phyloP scores from a whole-genome alignment of 106 monocot genomes.

The Dendrobium catenatum region DNA sequence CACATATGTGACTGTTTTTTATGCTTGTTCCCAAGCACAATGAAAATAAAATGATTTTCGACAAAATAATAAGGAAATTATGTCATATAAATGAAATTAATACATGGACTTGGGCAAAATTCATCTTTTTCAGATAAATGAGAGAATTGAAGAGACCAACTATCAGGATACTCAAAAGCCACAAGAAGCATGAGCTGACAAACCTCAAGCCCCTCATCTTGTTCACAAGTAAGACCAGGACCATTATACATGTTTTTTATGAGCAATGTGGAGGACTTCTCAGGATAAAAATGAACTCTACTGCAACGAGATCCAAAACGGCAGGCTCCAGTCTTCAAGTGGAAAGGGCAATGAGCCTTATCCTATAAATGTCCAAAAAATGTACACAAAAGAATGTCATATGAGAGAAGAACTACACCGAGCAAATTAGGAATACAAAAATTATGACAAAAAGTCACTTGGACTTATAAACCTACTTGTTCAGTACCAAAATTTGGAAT shows the following conservation, averaged over 20 bases:
- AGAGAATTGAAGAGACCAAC: background rate
- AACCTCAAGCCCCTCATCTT: constrained; percentile 99
- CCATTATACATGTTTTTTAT: constrained; percentile 94
- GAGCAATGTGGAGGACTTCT: constrained; percentile 88
- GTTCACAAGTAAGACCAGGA: constrained; percentile 92
- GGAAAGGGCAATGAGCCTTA: constrained; percentile 97
- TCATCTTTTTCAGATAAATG: background rate
- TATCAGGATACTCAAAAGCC: constrained; percentile 67
- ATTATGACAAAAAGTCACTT: background rate
- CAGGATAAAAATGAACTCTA: constrained; percentile 93
- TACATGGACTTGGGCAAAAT: background rate
- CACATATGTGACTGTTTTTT: background rate
- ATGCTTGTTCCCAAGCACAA: background rate
- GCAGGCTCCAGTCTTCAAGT: constrained; percentile 92
- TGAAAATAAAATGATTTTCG: background rate
- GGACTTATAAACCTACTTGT: constrained; percentile 35
- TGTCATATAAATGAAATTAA: background rate
- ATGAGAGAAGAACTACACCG: background rate
- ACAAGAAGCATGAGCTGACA: constrained; percentile 54
- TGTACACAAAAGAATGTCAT: background rate
- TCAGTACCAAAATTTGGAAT: constrained; percentile 98
- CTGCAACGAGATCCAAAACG: constrained; percentile 86
- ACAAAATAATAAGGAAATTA: background rate
- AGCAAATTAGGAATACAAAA: background rate
- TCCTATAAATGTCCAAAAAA: constrained; percentile 39